These are phyloP conservation scores for Conoideocrella luteorostrata DNA, from an alignment of 2,329 filamentous ascomycete species.

Conservation along the genomic window DNA sequence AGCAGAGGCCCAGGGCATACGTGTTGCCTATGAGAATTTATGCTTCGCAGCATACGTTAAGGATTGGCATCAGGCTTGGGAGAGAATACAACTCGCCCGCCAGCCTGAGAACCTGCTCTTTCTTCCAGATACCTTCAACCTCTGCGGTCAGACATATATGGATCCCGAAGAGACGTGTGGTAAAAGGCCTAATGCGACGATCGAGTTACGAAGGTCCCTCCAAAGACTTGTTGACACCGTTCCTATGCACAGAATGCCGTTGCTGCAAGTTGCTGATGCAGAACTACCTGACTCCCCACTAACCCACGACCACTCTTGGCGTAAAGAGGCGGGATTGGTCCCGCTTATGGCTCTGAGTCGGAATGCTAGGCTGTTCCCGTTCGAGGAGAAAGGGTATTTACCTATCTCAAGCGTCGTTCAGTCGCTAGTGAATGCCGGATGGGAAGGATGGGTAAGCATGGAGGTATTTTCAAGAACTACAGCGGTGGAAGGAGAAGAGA, in stretches of 20 bases:
- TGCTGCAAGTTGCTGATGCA: constrained; percentile 17
- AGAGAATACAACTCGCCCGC: constrained; percentile 7
- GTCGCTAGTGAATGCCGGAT: constrained; percentile 13
- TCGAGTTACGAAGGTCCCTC: neutral
- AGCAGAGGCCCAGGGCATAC: constrained; percentile 7
- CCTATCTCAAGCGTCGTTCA: constrained; percentile 24
- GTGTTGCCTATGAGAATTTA: constrained; percentile 16
- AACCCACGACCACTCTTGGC: constrained; percentile 6
- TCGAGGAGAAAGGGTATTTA: constrained; percentile 18
- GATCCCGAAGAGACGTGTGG: neutral
- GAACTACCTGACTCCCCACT: constrained; percentile 7
- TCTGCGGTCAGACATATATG: constrained; percentile 11
- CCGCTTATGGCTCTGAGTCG: constrained; percentile 15
- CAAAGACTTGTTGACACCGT: neutral
- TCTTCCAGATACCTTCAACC: constrained; percentile 23
- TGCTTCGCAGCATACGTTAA: constrained; percentile 12
- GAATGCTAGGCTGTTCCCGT: constrained; percentile 14
- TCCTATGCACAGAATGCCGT: constrained; percentile 7
- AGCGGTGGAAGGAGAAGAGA: constrained; percentile 4
- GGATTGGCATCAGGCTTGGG: constrained; percentile 13
- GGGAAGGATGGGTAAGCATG: constrained; percentile 14
- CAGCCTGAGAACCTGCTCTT: constrained; percentile 8
- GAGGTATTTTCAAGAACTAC: constrained; percentile 15
- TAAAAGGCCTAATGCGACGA: neutral
- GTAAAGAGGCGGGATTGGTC: constrained; percentile 1